phyloP scores from a whole-genome alignment of 2,329 filamentous ascomycete species.

The Aspergillus pseudoglaucus region DNA sequence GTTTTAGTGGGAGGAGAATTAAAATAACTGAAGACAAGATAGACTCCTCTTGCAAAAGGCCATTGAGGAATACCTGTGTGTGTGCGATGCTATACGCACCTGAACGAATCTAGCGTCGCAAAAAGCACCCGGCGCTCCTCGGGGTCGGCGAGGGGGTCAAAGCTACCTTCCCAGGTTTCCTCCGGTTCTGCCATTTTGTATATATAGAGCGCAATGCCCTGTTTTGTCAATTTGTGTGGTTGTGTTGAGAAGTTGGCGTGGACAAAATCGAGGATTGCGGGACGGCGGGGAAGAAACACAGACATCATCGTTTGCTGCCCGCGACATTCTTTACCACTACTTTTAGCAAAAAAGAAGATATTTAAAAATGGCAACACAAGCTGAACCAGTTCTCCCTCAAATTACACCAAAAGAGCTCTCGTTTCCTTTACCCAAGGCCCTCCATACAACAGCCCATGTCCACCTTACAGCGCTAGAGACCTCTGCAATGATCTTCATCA shows the following conservation, averaged over 20 bases:
- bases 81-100: conserved; percentile 50
- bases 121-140: conserved; percentile 77
- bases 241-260: neutral
- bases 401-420: conserved; percentile 48
- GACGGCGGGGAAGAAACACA: conserved; percentile 7
- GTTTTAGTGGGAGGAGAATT: neutral
- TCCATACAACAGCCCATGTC: conserved; percentile 52
- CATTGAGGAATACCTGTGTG: neutral
- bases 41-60: neutral
- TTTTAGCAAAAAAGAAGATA: neutral
- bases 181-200: neutral
- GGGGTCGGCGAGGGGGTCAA: conserved; percentile 62
- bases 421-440: conserved; percentile 51
- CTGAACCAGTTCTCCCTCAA: conserved; percentile 8
- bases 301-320: neutral
- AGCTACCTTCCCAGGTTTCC: conserved; percentile 52
- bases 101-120: conserved; percentile 79
- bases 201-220: neutral
- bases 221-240: neutral
- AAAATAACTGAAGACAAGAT: neutral
- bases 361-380: conserved; percentile 10
- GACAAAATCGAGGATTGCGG: neutral
- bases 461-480: conserved; percentile 51
- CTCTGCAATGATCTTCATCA: conserved; percentile 52
- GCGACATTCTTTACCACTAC: neutral